Base-by-base conservation (phyloP, 2,329 filamentous ascomycete genomes). In the Penicillium sp. region DNA sequence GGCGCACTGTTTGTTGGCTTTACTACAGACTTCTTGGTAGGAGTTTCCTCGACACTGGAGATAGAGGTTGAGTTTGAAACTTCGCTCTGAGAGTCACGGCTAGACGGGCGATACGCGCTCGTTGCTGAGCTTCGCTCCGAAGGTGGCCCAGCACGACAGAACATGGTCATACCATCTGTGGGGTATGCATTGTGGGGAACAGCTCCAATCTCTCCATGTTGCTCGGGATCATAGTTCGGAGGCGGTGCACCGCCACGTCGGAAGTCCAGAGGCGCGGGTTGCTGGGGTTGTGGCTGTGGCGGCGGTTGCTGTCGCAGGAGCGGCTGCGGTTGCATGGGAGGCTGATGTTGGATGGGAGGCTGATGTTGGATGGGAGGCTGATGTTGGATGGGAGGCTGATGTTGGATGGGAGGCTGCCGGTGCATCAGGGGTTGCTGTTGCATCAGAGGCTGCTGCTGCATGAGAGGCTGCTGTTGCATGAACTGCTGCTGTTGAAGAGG, bases 111-210 rank as follows among this genome's bases (percentile, higher is more conserved):
- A 49, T 84, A 86, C 25, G 87, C 84, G 60, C 85, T 88, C 44
- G 83, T 86, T 23, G 83, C 82, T 27, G 87, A 88, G 75, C 82
- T 92, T 75, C 77, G 84, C 76, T 87, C 86, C n/a, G 86, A 88
- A 49, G 82, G 82, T 39, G 87, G 84, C 4, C 87, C 89, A 39
- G 90, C 87, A 58, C 92, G 87, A 75, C 93, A 97, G 61, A 97
- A 88, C 85, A 97, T 96, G 0, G 93, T 97, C 92, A 97, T 97
- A 5, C 92, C 93, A 71, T 97, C 93, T 73, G 89, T 85, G 0
- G 93, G 92, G 71, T 97, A 97, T 10, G 94, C 91, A 66, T 97
- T 95, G 68, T 97, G 92, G 15, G 93, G 92, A 3, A 96, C 84
- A 15, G 85, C 76, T 4, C 86, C 81, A 58, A 90, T 84, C 25